Base-by-base conservation (phyloP, 331 rosid species). In the Malus hybrid region DNA sequence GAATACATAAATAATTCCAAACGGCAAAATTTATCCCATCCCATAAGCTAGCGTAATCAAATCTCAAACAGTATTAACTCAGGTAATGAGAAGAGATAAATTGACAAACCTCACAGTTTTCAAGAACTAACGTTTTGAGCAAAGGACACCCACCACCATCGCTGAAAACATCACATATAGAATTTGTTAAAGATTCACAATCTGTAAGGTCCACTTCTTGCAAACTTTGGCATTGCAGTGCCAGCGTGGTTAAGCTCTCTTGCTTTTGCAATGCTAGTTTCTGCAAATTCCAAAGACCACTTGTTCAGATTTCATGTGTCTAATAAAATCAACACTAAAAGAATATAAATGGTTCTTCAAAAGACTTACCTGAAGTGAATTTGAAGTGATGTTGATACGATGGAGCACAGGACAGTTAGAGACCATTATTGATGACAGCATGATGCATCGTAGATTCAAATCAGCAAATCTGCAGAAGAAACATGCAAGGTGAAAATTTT, bases 121-220 rank as follows among this genome's bases (percentile, higher is more conserved):
- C 97, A 67, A 95, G 97, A 84, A 92, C 87, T 72, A 95, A 80
- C 20, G 93, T 82, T 79, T 86, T 92, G 74, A 95, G 86, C 91
- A 83, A 88, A 7, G 97, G 96, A 80, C 97, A 95, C 63, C 97
- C 99, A 55, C 97, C 99, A 71, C 87, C 96, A 70, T 95, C 91
- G 73, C 96, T 90, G 82, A 95, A 95, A 74, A 95, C 96, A 65
- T 89, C 85, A 79, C 99, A 95, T 68, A 95, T 65, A 28, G 97
- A 82, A 76, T 87, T 88, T 62, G 97, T 89, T 82, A 95, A 66
- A 61, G 97, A 90, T 87, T 95, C 97, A 82, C 99, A 95, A 76
- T 92, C 99, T 2, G 97, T 90, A 80, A 95, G 99, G 82, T 95
- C 99, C 85, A 92, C 97, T 82, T 95, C 97, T 83, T 79, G 93